A percentile compares a stretch with the other conserved stretches of the same genome.
phyloP scores from a whole-genome alignment of 148 eudicot genomes.

The Camellia sinensis region DNA sequence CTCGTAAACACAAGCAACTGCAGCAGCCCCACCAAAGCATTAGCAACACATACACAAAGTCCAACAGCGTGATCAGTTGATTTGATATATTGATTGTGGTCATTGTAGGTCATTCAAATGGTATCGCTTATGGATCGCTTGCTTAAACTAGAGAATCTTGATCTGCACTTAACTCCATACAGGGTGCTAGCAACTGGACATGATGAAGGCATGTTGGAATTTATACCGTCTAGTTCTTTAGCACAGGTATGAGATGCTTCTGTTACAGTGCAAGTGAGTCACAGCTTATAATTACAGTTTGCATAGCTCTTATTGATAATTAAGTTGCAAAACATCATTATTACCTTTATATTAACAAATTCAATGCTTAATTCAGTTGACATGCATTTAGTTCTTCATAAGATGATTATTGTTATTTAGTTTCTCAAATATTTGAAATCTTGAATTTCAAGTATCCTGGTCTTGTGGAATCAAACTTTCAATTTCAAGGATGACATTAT shows the following conservation, averaged over 20 bases:
- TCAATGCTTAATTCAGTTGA: background rate
- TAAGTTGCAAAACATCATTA: background rate
- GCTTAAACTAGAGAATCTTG: slow-evolving; percentile 95
- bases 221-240: slow-evolving; percentile 89
- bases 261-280: background rate
- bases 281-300: background rate
- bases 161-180: slow-evolving; percentile 88
- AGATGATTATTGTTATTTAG: background rate
- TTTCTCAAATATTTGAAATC: background rate
- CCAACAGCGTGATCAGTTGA: background rate
- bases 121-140: slow-evolving; percentile 95
- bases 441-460: background rate
- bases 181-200: slow-evolving; percentile 94
- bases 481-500: background rate
- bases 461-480: background rate
- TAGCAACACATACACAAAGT: too few relatives aligned
- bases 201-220: slow-evolving; percentile 98
- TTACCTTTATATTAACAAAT: background rate
- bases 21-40: too few relatives aligned
- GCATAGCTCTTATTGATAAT: background rate
- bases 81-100: slow-evolving; percentile 11
- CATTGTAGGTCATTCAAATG: slow-evolving; percentile 87
- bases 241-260: slow-evolving; percentile 63
- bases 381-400: background rate
- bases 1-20: too few relatives aligned